Conservation (phyloP, 2,329 filamentous ascomycete genomes). For the Aspergillus sp. region DNA sequence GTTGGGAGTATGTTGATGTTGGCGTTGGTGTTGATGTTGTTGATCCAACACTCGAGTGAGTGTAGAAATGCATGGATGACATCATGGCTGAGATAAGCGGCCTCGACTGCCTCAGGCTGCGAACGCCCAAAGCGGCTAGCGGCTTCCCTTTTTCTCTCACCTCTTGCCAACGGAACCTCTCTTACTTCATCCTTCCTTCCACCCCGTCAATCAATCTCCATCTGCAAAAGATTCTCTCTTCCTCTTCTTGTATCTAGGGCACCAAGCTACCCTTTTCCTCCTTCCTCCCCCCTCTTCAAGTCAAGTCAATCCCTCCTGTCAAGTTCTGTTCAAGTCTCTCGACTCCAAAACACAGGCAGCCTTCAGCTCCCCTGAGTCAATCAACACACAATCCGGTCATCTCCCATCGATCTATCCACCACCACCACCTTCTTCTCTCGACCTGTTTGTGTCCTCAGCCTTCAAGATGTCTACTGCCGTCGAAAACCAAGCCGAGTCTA, state of each 20-base stretch:
- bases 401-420: constrained; percentile 35
- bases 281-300: constrained; percentile 62
- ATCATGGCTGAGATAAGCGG: too few relatives aligned
- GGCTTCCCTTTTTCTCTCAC: constrained; percentile 23
- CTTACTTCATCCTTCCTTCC: constrained; percentile 21
- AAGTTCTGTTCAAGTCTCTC: background rate
- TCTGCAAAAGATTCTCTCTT: constrained; percentile 20
- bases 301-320: constrained; percentile 10
- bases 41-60: too few relatives aligned
- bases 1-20: background rate
- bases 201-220: constrained; percentile 22
- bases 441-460: constrained; percentile 43
- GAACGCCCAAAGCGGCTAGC: constrained; percentile 7
- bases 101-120: background rate
- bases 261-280: constrained; percentile 76
- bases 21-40: background rate
- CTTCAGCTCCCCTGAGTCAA: constrained; percentile 65
- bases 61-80: background rate
- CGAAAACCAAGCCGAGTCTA: constrained; percentile 63
- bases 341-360: constrained; percentile 34
- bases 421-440: constrained; percentile 30
- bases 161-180: constrained; percentile 20
- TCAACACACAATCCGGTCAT: constrained; percentile 32
- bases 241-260: constrained; percentile 66
- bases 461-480: constrained; percentile 77